phyloP scores from a whole-genome alignment of 352 stramenopile genomes.

The Lagenidium sp. region DNA sequence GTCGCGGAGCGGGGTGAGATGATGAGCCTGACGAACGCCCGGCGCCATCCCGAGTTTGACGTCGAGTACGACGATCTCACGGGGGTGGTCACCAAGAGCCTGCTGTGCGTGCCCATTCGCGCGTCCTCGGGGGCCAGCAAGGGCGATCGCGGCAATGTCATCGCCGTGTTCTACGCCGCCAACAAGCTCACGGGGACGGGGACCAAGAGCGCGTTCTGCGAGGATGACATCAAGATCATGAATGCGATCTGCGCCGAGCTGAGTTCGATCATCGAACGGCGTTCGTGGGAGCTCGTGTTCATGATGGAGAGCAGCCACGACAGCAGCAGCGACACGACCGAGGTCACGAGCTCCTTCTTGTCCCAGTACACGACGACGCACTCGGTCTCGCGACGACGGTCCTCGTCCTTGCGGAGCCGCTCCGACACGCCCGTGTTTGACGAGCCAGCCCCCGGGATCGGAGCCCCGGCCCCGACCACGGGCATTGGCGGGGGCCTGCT shows the following conservation, averaged over 20 bases:
- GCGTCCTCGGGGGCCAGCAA: slow-evolving; percentile 11
- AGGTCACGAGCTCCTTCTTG: slow-evolving; percentile 60
- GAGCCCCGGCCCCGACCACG: not conserved
- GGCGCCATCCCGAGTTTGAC: slow-evolving; percentile 59
- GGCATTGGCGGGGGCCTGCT: slow-evolving; percentile 2
- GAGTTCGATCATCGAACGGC: slow-evolving; percentile 47
- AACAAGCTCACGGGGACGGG: slow-evolving; percentile 44
- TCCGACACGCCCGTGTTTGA: slow-evolving; percentile 7
- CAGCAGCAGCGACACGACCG: slow-evolving; percentile 22
- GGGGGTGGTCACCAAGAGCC: slow-evolving; percentile 45
- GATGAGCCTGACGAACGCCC: slow-evolving; percentile 45
- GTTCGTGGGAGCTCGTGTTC: slow-evolving; percentile 69
- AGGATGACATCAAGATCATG: slow-evolving; percentile 60
- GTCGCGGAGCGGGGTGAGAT: slow-evolving; percentile 54
- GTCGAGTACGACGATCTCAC: slow-evolving; percentile 47
- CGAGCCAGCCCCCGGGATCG: not conserved
- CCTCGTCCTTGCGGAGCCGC: slow-evolving; percentile 12
- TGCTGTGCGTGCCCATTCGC: slow-evolving; percentile 71
- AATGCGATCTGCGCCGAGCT: slow-evolving; percentile 57
- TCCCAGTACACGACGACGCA: slow-evolving; percentile 66
- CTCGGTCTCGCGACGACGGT: slow-evolving; percentile 17
- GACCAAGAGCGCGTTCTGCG: slow-evolving; percentile 27
- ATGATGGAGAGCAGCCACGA: slow-evolving; percentile 36
- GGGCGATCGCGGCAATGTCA: slow-evolving; percentile 36
- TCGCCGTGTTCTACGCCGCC: slow-evolving; percentile 76